Percentiles rank a stretch among this genome's conserved stretches.
Evolutionary conservation across 768 basidiomycete species (phyloP).

Genomic region (Epithele typhae): DNA sequence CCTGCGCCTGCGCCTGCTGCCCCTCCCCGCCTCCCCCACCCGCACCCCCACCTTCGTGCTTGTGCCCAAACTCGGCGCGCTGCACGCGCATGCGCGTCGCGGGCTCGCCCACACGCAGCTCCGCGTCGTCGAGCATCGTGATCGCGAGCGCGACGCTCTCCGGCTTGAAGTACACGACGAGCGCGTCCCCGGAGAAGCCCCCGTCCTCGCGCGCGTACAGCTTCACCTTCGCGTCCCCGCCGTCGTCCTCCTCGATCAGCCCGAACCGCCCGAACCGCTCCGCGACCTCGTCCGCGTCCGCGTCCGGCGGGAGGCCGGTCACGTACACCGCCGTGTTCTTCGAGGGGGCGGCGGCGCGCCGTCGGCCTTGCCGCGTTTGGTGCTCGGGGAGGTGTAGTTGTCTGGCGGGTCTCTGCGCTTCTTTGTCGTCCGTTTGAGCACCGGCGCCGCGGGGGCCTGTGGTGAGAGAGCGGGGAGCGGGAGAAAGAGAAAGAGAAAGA

Average conservation of each 20-base stretch:
- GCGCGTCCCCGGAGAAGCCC: slow-evolving; percentile 86
- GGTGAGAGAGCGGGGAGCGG: slow-evolving; percentile 18
- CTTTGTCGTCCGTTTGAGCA: slow-evolving; percentile 74
- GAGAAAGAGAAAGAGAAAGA: not conserved
- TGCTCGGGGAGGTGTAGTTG: slow-evolving; percentile 46
- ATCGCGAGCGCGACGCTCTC: slow-evolving; percentile 87
- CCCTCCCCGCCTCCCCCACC: slow-evolving; percentile 31
- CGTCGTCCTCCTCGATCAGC: slow-evolving; percentile 87
- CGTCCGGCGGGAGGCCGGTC: slow-evolving; percentile 73
- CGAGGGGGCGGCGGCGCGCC: slow-evolving; percentile 49
- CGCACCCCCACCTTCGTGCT: slow-evolving; percentile 38
- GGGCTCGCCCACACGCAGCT: slow-evolving; percentile 78
- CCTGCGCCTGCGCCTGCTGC: slow-evolving; percentile 21
- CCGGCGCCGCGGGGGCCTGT: slow-evolving; percentile 85
- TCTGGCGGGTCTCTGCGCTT: slow-evolving; percentile 76
- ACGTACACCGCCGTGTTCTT: slow-evolving; percentile 95
- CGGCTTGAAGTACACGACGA: slow-evolving; percentile 97
- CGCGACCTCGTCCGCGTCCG: slow-evolving; percentile 70
- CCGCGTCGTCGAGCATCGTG: slow-evolving; percentile 86
- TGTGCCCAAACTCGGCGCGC: slow-evolving; percentile 77
- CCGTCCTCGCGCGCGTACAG: slow-evolving; percentile 89
- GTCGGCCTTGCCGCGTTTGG: slow-evolving; percentile 57
- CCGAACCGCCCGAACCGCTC: slow-evolving; percentile 90
- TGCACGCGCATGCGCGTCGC: slow-evolving; percentile 69
- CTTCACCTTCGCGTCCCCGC: slow-evolving; percentile 92